phyloP scores from a whole-genome alignment of 2,329 filamentous ascomycete species.

The Ceratocystis albifundus region DNA sequence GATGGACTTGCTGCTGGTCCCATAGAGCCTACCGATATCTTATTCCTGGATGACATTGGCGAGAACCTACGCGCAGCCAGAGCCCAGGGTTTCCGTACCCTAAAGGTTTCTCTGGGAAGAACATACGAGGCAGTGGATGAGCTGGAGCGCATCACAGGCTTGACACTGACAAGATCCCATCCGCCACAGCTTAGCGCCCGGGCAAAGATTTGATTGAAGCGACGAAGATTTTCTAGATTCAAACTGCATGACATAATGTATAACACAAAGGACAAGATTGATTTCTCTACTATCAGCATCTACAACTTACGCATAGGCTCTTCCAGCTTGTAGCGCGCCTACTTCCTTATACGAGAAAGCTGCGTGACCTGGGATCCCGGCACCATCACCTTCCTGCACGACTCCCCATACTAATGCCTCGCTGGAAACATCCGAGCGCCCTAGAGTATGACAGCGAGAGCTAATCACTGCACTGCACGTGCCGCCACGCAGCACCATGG shows the following conservation, averaged over 20 bases:
- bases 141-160: conserved; percentile 62
- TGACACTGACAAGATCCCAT: conserved; percentile 48
- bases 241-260: not conserved
- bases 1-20: conserved; percentile 26
- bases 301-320: conserved; percentile 32
- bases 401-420: conserved; percentile 38
- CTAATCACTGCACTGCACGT: conserved; percentile 43
- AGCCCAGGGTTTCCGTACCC: conserved; percentile 62
- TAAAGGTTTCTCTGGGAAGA: conserved; percentile 72
- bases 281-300: not conserved
- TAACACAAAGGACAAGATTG: conserved; percentile 9
- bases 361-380: conserved; percentile 34
- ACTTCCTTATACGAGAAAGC: conserved; percentile 35
- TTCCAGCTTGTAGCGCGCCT: conserved; percentile 30
- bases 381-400: conserved; percentile 32
- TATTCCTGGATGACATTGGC: conserved; percentile 92
- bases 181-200: conserved; percentile 34
- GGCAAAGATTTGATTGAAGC: conserved; percentile 35
- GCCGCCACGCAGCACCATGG: conserved; percentile 38
- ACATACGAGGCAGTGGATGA: conserved; percentile 71
- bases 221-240: conserved; percentile 19
- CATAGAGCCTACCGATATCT: conserved; percentile 53
- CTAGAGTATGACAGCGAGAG: conserved; percentile 36
- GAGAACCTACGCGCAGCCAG: conserved; percentile 77
- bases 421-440: conserved; percentile 28